phyloP scores from a whole-genome alignment of 2,329 filamentous ascomycete species.

The Exophiala sp. region DNA sequence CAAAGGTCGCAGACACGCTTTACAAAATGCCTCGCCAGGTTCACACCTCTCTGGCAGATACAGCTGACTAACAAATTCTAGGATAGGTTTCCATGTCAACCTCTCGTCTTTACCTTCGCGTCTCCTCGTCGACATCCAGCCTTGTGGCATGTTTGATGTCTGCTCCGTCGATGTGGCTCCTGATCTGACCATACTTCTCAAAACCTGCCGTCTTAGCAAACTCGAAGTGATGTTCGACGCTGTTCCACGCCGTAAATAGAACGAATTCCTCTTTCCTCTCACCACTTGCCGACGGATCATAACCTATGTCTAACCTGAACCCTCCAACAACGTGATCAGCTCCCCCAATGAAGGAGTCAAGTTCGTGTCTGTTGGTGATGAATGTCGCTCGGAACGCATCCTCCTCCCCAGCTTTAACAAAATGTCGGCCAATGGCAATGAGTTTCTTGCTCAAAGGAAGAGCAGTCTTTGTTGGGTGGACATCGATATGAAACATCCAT shows the following conservation, averaged over 20 bases:
- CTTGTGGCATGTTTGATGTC: slow-evolving; percentile 32
- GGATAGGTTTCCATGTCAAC: too few relatives aligned
- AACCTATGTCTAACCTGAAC: slow-evolving; percentile 38
- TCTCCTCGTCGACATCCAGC: slow-evolving; percentile 1
- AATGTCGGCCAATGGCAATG: slow-evolving; percentile 15
- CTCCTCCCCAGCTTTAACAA: slow-evolving; percentile 11
- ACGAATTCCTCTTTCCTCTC: slow-evolving; percentile 41
- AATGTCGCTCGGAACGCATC: slow-evolving; percentile 8
- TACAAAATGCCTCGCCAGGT: too few relatives aligned
- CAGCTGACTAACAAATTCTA: too few relatives aligned
- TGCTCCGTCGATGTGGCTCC: slow-evolving; percentile 23
- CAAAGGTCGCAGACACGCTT: too few relatives aligned
- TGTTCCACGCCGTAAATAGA: slow-evolving; percentile 39
- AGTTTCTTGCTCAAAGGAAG: slow-evolving; percentile 6
- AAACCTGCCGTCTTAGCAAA: slow-evolving; percentile 37
- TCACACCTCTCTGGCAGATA: too few relatives aligned
- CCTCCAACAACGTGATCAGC: slow-evolving; percentile 35
- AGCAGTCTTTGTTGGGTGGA: slow-evolving; percentile 27
- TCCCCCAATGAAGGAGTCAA: slow-evolving; percentile 25
- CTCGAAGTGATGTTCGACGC: slow-evolving; percentile 34
- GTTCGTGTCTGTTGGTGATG: slow-evolving; percentile 2
- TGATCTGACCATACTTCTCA: slow-evolving; percentile 29
- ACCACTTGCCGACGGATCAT: slow-evolving; percentile 12
- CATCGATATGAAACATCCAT: slow-evolving; percentile 45
- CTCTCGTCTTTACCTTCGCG: neutral